Conservation (phyloP, 2,329 filamentous ascomycete genomes). For the Taxawa tesnikishii region DNA sequence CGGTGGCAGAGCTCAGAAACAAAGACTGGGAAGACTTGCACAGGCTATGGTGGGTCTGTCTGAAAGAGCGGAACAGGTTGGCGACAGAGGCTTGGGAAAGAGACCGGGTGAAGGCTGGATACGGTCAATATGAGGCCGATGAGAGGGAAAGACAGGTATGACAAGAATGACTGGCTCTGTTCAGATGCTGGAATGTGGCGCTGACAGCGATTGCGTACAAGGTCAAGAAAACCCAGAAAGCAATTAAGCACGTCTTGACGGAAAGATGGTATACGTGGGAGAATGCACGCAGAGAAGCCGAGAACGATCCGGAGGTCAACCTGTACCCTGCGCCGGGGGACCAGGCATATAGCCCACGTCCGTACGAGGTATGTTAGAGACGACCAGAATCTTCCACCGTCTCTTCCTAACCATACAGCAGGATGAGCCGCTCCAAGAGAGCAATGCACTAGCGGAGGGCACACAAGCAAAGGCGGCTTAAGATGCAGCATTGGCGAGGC, state of each 20-base stretch:
- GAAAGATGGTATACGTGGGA: conserved; percentile 85
- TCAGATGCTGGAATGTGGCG: not conserved
- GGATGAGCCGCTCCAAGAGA: no score
- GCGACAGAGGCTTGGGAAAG: conserved; percentile 65
- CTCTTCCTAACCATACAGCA: no score
- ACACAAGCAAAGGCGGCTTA: no score
- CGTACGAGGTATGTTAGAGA: no score
- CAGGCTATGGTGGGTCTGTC: conserved; percentile 85
- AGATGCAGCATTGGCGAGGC: no score
- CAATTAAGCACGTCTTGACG: conserved; percentile 73
- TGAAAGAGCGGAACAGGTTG: conserved; percentile 81
- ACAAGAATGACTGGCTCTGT: no score
- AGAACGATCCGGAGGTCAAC: conserved; percentile 55
- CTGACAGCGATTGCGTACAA: conserved; percentile 23
- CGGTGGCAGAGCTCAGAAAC: conserved; percentile 66
- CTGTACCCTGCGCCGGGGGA: conserved; percentile 27
- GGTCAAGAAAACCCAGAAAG: conserved; percentile 65
- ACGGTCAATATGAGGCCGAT: conserved; percentile 57
- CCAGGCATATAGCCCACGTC: no score
- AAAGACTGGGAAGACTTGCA: conserved; percentile 95
- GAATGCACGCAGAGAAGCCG: conserved; percentile 56
- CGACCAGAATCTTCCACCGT: no score
- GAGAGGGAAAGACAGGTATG: conserved; percentile 52
- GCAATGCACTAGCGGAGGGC: no score
- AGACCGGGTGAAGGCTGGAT: conserved; percentile 53